phyloP scores from a whole-genome alignment of 2,329 filamentous ascomycete genomes.

The Colletotrichum higginsianum region DNA sequence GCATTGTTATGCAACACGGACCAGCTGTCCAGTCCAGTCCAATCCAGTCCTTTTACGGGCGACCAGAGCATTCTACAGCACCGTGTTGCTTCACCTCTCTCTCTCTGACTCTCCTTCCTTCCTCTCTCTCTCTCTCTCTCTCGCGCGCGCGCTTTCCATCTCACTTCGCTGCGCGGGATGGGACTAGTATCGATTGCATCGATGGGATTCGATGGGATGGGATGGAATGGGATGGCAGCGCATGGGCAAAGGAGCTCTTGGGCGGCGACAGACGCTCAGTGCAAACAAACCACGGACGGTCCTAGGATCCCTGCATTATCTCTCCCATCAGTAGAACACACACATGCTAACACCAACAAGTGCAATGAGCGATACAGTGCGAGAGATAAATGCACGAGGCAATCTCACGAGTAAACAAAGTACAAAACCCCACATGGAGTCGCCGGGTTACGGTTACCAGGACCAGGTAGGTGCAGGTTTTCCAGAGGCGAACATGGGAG shows the following conservation, averaged over 20 bases:
- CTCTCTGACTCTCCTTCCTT: no score
- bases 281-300: conserved; percentile 26
- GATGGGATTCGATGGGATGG: conserved; percentile 31
- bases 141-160: neutral
- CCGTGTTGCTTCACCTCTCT: no score
- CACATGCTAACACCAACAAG: conserved; percentile 3
- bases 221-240: conserved; percentile 37
- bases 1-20: conserved; percentile 19
- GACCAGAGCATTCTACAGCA: no score
- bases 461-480: conserved; percentile 41
- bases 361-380: conserved; percentile 35
- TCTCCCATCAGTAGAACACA: neutral
- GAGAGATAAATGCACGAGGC: conserved; percentile 7
- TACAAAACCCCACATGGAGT: conserved; percentile 36
- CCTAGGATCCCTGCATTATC: conserved; percentile 20
- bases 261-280: conserved; percentile 11
- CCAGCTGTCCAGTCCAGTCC: conserved; percentile 7
- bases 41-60: neutral
- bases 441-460: conserved; percentile 36
- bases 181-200: neutral
- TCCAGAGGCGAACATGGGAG: conserved; percentile 28
- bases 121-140: no score
- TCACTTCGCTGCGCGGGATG: conserved; percentile 11
- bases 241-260: conserved; percentile 30
- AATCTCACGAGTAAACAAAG: conserved; percentile 42